Evolutionary conservation across 768 basidiomycete genomes (phyloP).

Genomic region (Pisolithus albus): DNA sequence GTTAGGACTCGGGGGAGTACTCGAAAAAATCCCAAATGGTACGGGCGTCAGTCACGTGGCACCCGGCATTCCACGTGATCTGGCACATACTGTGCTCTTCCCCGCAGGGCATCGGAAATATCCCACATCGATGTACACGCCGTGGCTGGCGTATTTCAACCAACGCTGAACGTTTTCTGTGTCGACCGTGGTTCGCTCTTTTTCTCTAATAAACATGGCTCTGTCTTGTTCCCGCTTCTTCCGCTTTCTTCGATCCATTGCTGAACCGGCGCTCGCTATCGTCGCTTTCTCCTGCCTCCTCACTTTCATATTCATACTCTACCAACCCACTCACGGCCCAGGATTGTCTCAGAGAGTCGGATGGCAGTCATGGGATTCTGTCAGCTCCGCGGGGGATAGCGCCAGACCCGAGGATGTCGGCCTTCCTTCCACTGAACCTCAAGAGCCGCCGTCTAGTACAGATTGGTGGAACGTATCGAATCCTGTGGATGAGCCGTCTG

Average conservation of each 20-base stretch:
- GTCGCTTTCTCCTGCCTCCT: conserved; percentile 67
- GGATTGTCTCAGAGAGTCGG: conserved; percentile 67
- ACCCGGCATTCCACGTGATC: no score
- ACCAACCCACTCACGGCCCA: conserved; percentile 71
- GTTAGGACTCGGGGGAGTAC: background rate
- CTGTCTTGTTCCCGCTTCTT: conserved; percentile 36
- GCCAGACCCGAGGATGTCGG: background rate
- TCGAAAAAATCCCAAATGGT: no score
- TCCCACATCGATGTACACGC: no score
- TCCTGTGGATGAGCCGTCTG: conserved; percentile 42
- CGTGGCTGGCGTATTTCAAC: no score
- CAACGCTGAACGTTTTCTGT: no score
- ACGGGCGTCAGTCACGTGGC: background rate
- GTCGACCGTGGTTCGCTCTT: background rate
- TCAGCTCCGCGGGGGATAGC: conserved; percentile 3
- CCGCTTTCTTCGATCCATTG: conserved; percentile 47
- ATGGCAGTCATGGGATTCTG: conserved; percentile 82
- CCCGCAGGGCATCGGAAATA: no score
- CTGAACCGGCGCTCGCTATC: conserved; percentile 53
- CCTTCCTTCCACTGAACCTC: conserved; percentile 8
- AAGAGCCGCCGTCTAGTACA: conserved; percentile 9
- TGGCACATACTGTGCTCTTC: no score
- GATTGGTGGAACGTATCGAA: conserved; percentile 14
- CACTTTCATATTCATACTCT: conserved; percentile 71
- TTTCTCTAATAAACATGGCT: conserved; percentile 28